Conservation (phyloP, 2,329 filamentous ascomycete species). For the Amphichorda felina region DNA sequence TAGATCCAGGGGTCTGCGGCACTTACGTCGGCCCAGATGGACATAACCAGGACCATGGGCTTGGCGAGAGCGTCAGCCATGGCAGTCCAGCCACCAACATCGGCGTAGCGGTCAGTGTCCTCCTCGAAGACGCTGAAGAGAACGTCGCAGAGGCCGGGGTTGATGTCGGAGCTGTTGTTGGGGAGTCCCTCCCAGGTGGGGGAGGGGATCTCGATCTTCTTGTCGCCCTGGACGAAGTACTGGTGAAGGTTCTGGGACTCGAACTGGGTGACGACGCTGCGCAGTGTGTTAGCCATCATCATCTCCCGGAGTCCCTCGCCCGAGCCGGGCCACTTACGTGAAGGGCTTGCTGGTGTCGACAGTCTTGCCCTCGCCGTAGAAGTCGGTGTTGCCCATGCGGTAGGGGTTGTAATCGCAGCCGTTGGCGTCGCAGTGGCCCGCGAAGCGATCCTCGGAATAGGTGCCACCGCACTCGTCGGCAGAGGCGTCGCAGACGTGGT, state of each 20-base stretch:
- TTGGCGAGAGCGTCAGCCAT: conserved; percentile 41
- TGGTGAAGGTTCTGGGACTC: conserved; percentile 36
- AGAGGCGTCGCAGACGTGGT: conserved; percentile 18
- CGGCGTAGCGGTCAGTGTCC: conserved; percentile 31
- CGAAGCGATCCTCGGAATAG: conserved; percentile 36
- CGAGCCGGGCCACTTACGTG: conserved; percentile 18
- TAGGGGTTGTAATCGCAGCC: conserved; percentile 57
- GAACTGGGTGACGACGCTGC: conserved; percentile 50
- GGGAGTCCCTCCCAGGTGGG: conserved; percentile 43
- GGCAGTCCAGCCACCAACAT: conserved; percentile 40
- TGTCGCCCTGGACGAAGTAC: conserved; percentile 48
- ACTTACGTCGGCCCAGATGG: conserved; percentile 34
- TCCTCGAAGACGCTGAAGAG: conserved; percentile 46
- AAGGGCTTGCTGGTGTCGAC: conserved; percentile 45
- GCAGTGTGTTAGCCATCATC: background rate
- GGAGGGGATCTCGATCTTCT: conserved; percentile 35
- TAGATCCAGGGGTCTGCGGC: background rate
- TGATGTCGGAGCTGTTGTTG: conserved; percentile 49
- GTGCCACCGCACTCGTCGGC: conserved; percentile 32
- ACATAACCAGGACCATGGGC: conserved; percentile 55
- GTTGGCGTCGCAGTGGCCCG: conserved; percentile 48
- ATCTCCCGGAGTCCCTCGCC: background rate
- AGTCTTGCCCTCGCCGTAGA: conserved; percentile 47
- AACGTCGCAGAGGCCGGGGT: conserved; percentile 40
- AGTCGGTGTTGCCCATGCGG: conserved; percentile 47